Evolutionary conservation across 73 alveolate species (phyloP).

Genomic region (Breviolum minutum): DNA sequence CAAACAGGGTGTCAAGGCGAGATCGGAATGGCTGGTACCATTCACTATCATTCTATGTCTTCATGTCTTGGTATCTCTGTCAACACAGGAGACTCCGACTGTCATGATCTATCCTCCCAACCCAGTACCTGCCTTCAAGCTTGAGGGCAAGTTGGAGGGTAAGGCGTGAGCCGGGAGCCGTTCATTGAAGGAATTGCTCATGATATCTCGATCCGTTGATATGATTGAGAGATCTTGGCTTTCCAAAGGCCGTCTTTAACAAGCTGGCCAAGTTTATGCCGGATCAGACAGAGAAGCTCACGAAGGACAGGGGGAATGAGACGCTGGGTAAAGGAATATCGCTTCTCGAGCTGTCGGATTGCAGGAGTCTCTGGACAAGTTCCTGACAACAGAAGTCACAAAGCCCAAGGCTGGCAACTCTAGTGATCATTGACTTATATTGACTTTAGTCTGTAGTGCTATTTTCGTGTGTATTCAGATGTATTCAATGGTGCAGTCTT

Average conservation of each 20-base stretch:
- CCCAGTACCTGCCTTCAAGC: conserved; percentile 80
- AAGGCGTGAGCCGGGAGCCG: not conserved
- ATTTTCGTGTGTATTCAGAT: no score
- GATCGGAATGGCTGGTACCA: not conserved
- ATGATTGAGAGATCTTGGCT: not conserved
- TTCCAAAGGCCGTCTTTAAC: conserved; percentile 39
- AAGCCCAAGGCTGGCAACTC: conserved; percentile 51
- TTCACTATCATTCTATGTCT: not conserved
- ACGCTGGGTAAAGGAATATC: not conserved
- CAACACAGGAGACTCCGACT: conserved; percentile 61
- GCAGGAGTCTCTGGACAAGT: conserved; percentile 69
- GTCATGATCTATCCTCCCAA: conserved; percentile 89
- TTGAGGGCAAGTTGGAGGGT: conserved; percentile 88
- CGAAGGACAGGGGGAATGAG: conserved; percentile 24
- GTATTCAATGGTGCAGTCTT: no score
- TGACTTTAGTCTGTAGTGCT: no score
- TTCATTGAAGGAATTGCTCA: no score
- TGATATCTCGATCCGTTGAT: not conserved
- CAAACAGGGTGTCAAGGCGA: conserved; percentile 71
- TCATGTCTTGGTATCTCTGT: not conserved
- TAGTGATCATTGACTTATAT: not conserved
- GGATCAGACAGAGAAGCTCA: conserved; percentile 53
- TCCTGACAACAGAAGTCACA: conserved; percentile 73
- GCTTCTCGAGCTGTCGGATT: not conserved
- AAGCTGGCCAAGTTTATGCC: conserved; percentile 81